Conservation (phyloP, 2,329 filamentous ascomycete genomes). For the Arthrocladium fulminans region DNA sequence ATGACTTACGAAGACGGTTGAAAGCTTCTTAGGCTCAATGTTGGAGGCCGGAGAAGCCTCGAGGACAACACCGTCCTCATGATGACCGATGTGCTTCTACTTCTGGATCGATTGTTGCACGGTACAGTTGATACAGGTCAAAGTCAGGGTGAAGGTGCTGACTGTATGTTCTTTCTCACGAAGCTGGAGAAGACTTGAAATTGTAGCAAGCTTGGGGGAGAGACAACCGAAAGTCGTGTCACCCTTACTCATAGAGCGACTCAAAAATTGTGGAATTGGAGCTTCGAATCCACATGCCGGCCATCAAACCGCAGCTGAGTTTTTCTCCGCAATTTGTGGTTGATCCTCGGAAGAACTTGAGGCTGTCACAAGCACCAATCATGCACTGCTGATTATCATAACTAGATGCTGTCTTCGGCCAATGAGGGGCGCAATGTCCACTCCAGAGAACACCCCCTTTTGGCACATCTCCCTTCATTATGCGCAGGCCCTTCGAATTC, state of each 20-base stretch:
- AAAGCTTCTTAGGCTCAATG: not conserved
- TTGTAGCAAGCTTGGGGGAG: not conserved
- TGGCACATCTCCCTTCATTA: no score
- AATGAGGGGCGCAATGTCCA: no score
- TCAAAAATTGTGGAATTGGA: not conserved
- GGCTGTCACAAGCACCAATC: not conserved
- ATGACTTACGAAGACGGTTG: not conserved
- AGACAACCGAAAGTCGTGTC: not conserved
- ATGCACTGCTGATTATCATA: not conserved
- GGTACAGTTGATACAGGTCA: not conserved
- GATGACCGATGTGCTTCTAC: not conserved
- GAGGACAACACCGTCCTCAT: constrained; percentile 1
- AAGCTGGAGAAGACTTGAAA: not conserved
- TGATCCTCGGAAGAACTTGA: not conserved
- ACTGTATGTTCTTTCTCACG: no score
- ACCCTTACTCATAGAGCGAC: not conserved
- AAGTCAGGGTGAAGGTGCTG: no score
- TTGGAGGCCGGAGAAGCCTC: constrained; percentile 2
- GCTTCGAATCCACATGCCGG: not conserved
- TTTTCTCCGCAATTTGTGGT: constrained; percentile 3
- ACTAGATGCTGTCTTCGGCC: no score
- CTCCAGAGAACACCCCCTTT: no score
- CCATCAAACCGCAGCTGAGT: not conserved
- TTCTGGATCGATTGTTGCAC: not conserved
- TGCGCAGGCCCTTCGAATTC: no score